These are phyloP conservation scores for Tripterygium wilfordii DNA, from an alignment of 177 flowering plant species.

Conservation along the genomic window DNA sequence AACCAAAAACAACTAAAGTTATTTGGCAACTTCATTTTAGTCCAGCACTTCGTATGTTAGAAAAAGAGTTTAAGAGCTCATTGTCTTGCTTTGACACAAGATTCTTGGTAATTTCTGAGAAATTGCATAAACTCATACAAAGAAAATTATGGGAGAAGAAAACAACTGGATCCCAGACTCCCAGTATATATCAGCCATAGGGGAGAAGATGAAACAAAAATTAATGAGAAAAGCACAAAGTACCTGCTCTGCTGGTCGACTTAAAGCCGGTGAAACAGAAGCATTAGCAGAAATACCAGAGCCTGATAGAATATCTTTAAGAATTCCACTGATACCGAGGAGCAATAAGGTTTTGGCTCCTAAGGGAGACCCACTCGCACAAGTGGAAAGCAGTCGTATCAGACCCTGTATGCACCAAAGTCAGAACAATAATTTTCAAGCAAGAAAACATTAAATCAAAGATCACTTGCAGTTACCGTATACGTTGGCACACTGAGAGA, in stretches of 20 bases:
- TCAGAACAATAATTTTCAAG: conserved; percentile 13
- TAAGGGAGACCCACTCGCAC: conserved; percentile 91
- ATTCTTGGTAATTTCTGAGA: no score
- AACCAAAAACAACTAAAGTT: no score
- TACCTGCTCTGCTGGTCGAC: conserved; percentile 97
- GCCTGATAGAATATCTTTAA: conserved; percentile 86
- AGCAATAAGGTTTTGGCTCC: conserved; percentile 89
- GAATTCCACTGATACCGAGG: conserved; percentile 92
- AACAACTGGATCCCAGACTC: no score
- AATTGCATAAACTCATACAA: no score
- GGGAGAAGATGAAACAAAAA: no score
- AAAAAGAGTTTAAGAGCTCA: no score
- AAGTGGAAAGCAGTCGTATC: conserved; percentile 87
- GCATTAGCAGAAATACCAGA: conserved; percentile 68
- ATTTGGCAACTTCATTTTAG: no score
- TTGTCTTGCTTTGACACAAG: no score
- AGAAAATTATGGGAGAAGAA: no score
- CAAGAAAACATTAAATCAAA: background rate
- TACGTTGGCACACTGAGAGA: conserved; percentile 89
- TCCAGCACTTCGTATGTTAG: no score
- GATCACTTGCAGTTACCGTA: conserved; percentile 46
- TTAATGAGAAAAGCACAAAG: no score
- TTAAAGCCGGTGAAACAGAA: conserved; percentile 89
- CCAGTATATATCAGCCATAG: no score
- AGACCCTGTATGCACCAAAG: conserved; percentile 65